Base-by-base conservation (phyloP, 352 stramenopile genomes). In the Pythium folliculosum region DNA sequence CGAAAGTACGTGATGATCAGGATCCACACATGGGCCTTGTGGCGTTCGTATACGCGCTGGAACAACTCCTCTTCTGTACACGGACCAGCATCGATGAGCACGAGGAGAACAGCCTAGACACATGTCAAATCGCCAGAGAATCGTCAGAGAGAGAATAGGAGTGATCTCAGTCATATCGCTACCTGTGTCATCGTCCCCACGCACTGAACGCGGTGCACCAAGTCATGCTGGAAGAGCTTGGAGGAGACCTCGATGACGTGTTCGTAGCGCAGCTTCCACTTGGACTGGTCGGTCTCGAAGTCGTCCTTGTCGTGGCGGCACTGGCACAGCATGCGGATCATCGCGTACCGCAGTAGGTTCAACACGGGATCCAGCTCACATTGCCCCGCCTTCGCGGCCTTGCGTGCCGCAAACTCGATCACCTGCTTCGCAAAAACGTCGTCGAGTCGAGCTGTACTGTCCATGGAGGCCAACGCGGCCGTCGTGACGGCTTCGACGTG, bases 41-140 rank as follows among this genome's bases (percentile, higher is more conserved):
- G 38, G 38, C 65, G 65, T 2, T 71, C 40, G 49, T 50, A 62
- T 0, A 71, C 57, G 17, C 38, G 56, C 2, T 61, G 12, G 5
- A 71, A 52, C 19, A 66, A 23, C 17, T 71, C 38, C 21, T 71
- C 65, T 47, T 61, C 58, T 0, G 65, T 71, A 17, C 65, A 67
- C 27, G 65, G 65, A 7, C 65, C 65, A 1, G 65, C 37, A 23
- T 71, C 65, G 43, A 71, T 71, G 3, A 71, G 51, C 25, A 71
- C 57, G 9, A 71, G 52, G 16, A 71, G 43, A 1, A 71, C 45
- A 14, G 65, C 35, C 65, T 71, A 51, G 45, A 49, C 1, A 60
- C n/a, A 22, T 17, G 9, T 19, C 16, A 48, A 32, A 19, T 19
- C 22, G 45, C 19, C 6, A 48, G n/a, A n/a, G n/a, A n/a, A n/a